Conservation (phyloP, 2,329 filamentous ascomycete genomes). For the Fusarium liriodendri region DNA sequence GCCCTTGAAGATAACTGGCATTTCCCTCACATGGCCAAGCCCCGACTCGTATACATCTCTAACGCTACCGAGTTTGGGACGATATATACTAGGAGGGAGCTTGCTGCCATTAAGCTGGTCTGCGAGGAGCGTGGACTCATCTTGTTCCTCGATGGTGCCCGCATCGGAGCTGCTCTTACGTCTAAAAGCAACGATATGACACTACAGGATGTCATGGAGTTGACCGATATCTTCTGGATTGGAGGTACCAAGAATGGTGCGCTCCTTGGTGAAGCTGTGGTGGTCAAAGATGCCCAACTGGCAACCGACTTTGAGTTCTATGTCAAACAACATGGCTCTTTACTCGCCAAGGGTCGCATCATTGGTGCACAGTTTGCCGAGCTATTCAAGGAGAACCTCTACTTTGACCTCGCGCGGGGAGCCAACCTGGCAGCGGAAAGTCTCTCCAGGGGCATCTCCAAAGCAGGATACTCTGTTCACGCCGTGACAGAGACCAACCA, state of each 20-base stretch:
- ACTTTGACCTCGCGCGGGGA: conserved; percentile 57
- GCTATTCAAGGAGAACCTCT: conserved; percentile 58
- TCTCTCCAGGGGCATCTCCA: conserved; percentile 56
- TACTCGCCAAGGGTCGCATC: conserved; percentile 61
- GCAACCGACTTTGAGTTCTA: conserved; percentile 62
- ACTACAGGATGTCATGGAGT: conserved; percentile 56
- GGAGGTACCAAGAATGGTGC: conserved; percentile 65
- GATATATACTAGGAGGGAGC: conserved; percentile 57
- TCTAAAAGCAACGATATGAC: conserved; percentile 57
- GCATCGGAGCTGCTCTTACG: conserved; percentile 57
- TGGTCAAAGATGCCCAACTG: conserved; percentile 56
- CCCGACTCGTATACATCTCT: conserved; percentile 62
- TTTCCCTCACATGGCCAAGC: conserved; percentile 63
- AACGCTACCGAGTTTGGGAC: conserved; percentile 64
- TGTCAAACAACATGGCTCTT: conserved; percentile 62
- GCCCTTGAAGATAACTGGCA: conserved; percentile 61
- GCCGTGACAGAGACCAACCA: conserved; percentile 63
- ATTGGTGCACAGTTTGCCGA: conserved; percentile 63
- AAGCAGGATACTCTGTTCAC: conserved; percentile 54
- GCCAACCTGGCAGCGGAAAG: conserved; percentile 58
- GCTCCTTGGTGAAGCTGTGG: conserved; percentile 61
- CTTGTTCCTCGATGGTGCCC: conserved; percentile 61
- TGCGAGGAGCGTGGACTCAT: conserved; percentile 56
- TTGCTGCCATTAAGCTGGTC: conserved; percentile 54
- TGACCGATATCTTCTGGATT: conserved; percentile 66